Conservation (phyloP, 108 stramenopile species). For the Asterionellopsis glacialis region DNA sequence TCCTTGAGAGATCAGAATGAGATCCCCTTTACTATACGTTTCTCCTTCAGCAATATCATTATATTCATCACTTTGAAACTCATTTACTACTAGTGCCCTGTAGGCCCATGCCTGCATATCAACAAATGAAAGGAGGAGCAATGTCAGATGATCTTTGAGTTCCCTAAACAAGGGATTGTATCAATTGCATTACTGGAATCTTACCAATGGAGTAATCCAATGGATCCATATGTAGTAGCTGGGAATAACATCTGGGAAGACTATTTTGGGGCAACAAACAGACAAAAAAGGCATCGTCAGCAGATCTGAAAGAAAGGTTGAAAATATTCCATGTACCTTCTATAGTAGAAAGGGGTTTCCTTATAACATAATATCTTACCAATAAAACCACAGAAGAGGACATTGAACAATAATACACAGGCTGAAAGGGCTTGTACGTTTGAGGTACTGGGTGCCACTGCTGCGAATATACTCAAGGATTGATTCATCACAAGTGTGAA, state of each 20-base stretch:
- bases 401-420: constrained; percentile 49
- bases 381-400: constrained; percentile 65
- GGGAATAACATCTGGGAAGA: constrained; percentile 52
- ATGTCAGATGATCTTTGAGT: no score
- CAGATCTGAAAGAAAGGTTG: no score
- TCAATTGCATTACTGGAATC: no score
- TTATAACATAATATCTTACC: no score
- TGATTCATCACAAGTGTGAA: constrained; percentile 49
- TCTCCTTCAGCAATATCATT: background rate
- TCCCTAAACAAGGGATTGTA: no score
- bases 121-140: no score
- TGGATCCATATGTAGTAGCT: constrained; percentile 55
- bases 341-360: no score
- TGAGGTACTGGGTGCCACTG: constrained; percentile 27
- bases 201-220: constrained; percentile 53
- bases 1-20: constrained; percentile 38
- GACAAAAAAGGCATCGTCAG: no score
- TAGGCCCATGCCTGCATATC: constrained; percentile 43
- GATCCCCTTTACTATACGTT: constrained; percentile 21
- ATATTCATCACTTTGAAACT: constrained; percentile 28
- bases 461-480: constrained; percentile 37
- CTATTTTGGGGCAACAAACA: background rate
- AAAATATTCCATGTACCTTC: no score
- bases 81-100: constrained; percentile 50
- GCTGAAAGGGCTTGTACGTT: constrained; percentile 33